A percentile compares a stretch with the other conserved stretches of the same genome.
Conservation (phyloP, 345 rosid genomes). For the Geranium brycei region DNA sequence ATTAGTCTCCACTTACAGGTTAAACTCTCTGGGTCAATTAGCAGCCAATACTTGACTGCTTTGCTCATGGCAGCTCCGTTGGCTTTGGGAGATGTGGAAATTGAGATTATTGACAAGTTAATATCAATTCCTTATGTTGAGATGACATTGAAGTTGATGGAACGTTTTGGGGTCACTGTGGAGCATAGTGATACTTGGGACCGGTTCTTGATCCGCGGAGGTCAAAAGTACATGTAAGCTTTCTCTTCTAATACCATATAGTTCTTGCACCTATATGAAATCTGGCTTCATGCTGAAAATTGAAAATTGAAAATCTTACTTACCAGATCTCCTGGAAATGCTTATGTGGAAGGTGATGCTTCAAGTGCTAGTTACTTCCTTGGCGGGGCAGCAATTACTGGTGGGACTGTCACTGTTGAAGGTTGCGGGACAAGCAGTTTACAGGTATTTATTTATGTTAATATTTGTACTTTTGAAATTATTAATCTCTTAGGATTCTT, state of each 20-base stretch:
- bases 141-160: constrained; percentile 95
- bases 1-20: constrained; percentile 42
- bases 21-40: constrained; percentile 83
- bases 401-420: constrained; percentile 86
- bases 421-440: constrained; percentile 92
- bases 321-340: constrained; percentile 77
- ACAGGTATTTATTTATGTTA: constrained; percentile 37
- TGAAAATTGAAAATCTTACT: constrained; percentile 9
- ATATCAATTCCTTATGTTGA: constrained; percentile 93
- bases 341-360: constrained; percentile 96
- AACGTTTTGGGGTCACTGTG: constrained; percentile 64
- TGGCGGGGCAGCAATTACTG: constrained; percentile 93
- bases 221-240: constrained; percentile 80
- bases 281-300: not conserved
- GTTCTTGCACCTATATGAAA: not conserved
- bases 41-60: constrained; percentile 96
- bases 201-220: constrained; percentile 61
- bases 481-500: no score
- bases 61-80: constrained; percentile 94
- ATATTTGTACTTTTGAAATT: no score
- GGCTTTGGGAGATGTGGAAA: constrained; percentile 83
- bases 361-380: constrained; percentile 99
- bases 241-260: not conserved
- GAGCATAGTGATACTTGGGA: constrained; percentile 82
- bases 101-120: constrained; percentile 74